Percentiles rank a stretch among this genome's conserved stretches.
Conservation (phyloP, 305 asterid species). For the Petunia hybrid region DNA sequence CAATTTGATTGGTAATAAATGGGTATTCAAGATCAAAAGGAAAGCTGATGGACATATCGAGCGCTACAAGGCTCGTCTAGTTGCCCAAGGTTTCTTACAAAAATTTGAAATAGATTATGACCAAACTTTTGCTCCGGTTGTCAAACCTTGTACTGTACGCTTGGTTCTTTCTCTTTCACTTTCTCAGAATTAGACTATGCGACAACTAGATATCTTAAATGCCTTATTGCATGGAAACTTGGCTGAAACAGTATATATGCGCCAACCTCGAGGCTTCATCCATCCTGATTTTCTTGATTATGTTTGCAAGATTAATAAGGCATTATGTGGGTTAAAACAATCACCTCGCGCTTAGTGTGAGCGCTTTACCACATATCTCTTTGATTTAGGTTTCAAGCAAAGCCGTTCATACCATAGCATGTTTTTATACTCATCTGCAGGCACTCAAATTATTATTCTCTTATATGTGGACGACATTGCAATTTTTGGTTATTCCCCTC, state of each 20-base stretch:
- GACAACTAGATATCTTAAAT: not conserved
- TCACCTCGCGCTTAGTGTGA: not conserved
- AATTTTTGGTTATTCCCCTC: not conserved
- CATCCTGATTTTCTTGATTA: not conserved
- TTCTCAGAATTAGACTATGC: not conserved
- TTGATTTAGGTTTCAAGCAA: not conserved
- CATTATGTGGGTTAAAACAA: constrained; percentile 11
- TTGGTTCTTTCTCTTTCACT: not conserved
- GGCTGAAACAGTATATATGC: not conserved
- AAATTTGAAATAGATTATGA: not conserved
- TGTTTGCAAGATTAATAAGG: not conserved
- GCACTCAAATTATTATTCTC: not conserved
- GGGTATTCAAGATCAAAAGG: constrained; percentile 11
- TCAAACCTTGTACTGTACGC: not conserved
- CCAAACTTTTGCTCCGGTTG: not conserved
- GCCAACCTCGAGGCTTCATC: not conserved
- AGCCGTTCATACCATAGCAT: not conserved
- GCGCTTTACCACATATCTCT: not conserved
- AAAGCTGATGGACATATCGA: not conserved
- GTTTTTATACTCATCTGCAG: not conserved
- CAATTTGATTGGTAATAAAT: not conserved
- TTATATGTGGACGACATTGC: constrained; percentile 27
- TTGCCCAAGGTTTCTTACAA: not conserved
- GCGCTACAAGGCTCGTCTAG: not conserved
- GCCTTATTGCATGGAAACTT: not conserved